phyloP scores from a whole-genome alignment of 192 early-diverging fungal species.

The Mortierella hygrophila region DNA sequence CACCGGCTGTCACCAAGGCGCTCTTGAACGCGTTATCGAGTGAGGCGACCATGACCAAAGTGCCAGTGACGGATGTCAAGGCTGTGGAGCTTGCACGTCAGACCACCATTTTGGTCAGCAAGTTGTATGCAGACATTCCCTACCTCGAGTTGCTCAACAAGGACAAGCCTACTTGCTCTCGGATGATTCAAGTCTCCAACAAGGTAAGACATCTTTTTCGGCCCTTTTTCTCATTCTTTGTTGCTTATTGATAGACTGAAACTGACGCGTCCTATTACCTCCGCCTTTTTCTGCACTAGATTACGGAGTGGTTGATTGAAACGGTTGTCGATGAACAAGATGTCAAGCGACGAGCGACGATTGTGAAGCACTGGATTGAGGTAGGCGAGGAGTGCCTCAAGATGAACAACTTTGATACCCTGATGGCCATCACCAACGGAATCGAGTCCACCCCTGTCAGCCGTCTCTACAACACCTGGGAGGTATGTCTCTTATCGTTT shows the following conservation, averaged over 20 bases:
- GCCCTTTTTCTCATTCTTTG: slow-evolving; percentile 52
- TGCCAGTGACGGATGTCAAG: slow-evolving; percentile 76
- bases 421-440: slow-evolving; percentile 40
- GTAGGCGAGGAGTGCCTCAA: slow-evolving; percentile 66
- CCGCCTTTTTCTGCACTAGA: neutral
- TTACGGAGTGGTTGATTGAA: slow-evolving; percentile 69
- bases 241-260: slow-evolving; percentile 27
- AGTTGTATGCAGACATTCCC: slow-evolving; percentile 74
- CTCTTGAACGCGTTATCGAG: slow-evolving; percentile 34
- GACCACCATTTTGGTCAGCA: slow-evolving; percentile 84
- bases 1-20: slow-evolving; percentile 36
- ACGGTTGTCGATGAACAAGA: slow-evolving; percentile 81
- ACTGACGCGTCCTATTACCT: slow-evolving; percentile 4
- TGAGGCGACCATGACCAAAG: slow-evolving; percentile 37
- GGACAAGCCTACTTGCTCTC: slow-evolving; percentile 64
- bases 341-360: slow-evolving; percentile 71
- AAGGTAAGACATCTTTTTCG: slow-evolving; percentile 64
- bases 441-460: slow-evolving; percentile 46
- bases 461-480: slow-evolving; percentile 52
- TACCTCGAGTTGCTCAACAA: slow-evolving; percentile 81
- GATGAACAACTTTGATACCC: slow-evolving; percentile 51
- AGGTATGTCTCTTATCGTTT: slow-evolving; percentile 23
- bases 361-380: slow-evolving; percentile 86
- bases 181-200: slow-evolving; percentile 75
- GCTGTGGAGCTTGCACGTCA: slow-evolving; percentile 87